A percentile compares a stretch with the other conserved stretches of the same genome.
These are phyloP conservation scores for Citeromyces siamensis DNA, from an alignment of 1,139 yeast species.

Conservation along the genomic window DNA sequence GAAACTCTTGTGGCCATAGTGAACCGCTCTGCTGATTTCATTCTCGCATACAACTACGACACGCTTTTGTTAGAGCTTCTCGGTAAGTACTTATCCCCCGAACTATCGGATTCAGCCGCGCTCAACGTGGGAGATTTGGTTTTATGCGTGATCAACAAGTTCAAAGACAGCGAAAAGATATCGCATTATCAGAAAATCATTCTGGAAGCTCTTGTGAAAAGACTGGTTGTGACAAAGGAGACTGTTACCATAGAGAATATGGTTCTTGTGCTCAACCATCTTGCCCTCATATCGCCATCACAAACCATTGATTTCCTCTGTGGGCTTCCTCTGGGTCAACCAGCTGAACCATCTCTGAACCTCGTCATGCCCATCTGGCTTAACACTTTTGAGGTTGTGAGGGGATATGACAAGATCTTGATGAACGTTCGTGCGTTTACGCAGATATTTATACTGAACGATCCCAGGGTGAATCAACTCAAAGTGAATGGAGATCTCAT, in stretches of 20 bases:
- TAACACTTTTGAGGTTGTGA: constrained; percentile 63
- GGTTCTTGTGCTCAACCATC: constrained; percentile 62
- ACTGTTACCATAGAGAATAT: constrained; percentile 67
- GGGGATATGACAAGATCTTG: constrained; percentile 67
- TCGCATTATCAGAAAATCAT: constrained; percentile 36
- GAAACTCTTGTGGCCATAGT: constrained; percentile 59
- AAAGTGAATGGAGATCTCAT: constrained; percentile 70
- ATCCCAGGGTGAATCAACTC: constrained; percentile 35
- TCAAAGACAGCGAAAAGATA: constrained; percentile 27
- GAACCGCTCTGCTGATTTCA: constrained; percentile 28
- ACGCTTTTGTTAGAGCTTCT: constrained; percentile 46
- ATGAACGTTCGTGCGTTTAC: constrained; percentile 64
- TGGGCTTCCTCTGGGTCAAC: constrained; percentile 22
- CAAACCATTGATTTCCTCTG: constrained; percentile 51
- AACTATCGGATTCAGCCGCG: constrained; percentile 69
- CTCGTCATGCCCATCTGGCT: constrained; percentile 68
- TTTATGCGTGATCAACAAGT: constrained; percentile 50
- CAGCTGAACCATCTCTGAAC: constrained; percentile 25
- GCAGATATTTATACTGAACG: constrained; percentile 46
- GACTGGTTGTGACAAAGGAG: constrained; percentile 55
- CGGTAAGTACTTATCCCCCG: constrained; percentile 60
- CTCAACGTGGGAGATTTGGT: constrained; percentile 61
- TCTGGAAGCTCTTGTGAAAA: constrained; percentile 57
- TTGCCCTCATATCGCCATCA: constrained; percentile 47
- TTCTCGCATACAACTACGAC: constrained; percentile 37